Conservation (phyloP, 192 early-diverging fungal genomes). For the Coemansia sp. region DNA sequence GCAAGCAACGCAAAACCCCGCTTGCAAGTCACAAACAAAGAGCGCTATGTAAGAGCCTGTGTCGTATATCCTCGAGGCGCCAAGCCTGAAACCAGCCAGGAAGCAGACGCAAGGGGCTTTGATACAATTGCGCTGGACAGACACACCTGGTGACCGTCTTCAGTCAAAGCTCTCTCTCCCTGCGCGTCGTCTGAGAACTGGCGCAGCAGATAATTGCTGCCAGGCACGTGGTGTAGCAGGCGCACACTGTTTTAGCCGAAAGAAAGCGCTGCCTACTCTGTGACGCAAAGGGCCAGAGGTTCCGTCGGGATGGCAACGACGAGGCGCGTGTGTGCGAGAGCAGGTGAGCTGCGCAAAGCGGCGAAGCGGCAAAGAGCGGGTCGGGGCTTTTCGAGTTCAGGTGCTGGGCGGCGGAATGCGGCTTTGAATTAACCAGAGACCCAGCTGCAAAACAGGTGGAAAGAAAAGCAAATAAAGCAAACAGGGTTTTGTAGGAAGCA, state of each 20-base stretch:
- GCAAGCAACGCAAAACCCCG: not conserved
- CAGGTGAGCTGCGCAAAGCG: too few relatives aligned
- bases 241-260: slow-evolving; percentile 2
- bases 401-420: too few relatives aligned
- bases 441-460: not conserved
- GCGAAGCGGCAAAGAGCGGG: too few relatives aligned
- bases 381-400: too few relatives aligned
- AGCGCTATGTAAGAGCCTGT: not conserved
- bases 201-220: not conserved
- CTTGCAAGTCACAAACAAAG: not conserved
- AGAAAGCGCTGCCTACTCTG: not conserved
- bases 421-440: too few relatives aligned
- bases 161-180: slow-evolving; percentile 3
- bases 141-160: slow-evolving; percentile 6
- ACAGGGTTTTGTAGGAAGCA: not conserved
- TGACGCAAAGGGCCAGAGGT: not conserved
- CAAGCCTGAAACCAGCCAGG: not conserved
- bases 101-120: not conserved
- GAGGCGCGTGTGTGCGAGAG: too few relatives aligned
- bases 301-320: not conserved
- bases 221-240: slow-evolving; percentile 1
- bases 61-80: not conserved
- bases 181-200: slow-evolving; percentile 3
- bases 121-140: slow-evolving; percentile 1
- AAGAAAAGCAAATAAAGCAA: not conserved